Base-by-base conservation (phyloP, 345 rosid genomes). In the Citrus glauca region DNA sequence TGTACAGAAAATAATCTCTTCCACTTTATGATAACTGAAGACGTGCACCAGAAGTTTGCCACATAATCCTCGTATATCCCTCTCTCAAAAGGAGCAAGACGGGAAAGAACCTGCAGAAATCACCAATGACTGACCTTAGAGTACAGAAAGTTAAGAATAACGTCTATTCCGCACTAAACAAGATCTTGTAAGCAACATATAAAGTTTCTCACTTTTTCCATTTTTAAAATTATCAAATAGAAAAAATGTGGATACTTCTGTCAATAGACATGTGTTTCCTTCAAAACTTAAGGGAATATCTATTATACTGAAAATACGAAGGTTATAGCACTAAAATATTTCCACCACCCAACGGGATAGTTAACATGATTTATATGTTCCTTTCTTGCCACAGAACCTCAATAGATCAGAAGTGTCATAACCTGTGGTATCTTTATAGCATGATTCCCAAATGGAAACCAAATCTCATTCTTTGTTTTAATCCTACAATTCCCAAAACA, bases 61-160 rank as follows among this genome's bases (percentile, higher is more conserved):
- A 96, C 98, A 79, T 94, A 92, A 80, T 96, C 98, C 88, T 96
- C 98, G 9, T 96, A 96, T 89, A 96, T 86, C 65, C 99, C 98
- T 80, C 99, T 92, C 83, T 94, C 97, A 56, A 96, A 96, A 63
- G 99, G 99, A 84, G 97, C 97, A 80, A 94, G 94, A 74, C 95
- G 97, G 59, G 89, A 89, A 53, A 94, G 86, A 85, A 94, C 97
- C 98, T 96, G 87, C 40, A 50, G 11, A 64, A 76, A 79, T 79
- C 76, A 83, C 40, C 60, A 80, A 33, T 65, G 3, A 81, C 60
- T 48, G 74, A 45, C 61, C 2, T 56, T 57, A 48, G 50, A 27
- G 37, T 16, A 59, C 28, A 75, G n/a, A 30, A 32, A 42, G 19
- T 73, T n/a, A 40, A 11, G 35, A 59, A 72, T 53, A 40, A 38